phyloP scores from a whole-genome alignment of 2,329 filamentous ascomycete species.

The Claviceps quebecensis region DNA sequence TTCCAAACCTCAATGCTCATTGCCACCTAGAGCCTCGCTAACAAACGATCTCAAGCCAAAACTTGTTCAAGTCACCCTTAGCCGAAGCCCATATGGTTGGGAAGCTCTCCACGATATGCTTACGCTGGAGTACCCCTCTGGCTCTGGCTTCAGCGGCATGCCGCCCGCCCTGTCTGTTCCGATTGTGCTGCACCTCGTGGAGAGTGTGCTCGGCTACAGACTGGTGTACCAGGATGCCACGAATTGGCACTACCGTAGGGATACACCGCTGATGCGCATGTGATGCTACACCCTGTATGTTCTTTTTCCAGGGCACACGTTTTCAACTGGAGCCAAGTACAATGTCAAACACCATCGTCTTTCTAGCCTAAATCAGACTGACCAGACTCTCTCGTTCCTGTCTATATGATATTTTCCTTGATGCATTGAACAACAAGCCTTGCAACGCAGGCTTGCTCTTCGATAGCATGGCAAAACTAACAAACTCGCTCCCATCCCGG shows the following conservation, averaged over 20 bases:
- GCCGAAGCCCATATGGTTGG: constrained; percentile 31
- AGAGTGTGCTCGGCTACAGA: constrained; percentile 32
- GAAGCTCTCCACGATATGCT: constrained; percentile 30
- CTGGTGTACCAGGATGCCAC: constrained; percentile 11
- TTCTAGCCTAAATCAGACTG: too few species aligned
- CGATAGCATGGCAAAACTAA: not conserved
- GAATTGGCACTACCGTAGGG: constrained; percentile 15
- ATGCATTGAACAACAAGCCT: too few species aligned
- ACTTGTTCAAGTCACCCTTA: constrained; percentile 25
- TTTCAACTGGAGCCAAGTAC: too few species aligned
- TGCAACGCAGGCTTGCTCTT: not conserved
- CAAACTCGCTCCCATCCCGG: not conserved
- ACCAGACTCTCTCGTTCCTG: not conserved
- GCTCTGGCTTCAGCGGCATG: constrained; percentile 14
- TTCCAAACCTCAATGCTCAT: too few species aligned
- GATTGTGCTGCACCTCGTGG: constrained; percentile 30
- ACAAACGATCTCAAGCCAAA: constrained; percentile 21
- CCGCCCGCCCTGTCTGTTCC: constrained; percentile 25
- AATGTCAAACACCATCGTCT: too few species aligned
- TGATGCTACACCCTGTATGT: not conserved
- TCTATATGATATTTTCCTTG: not conserved
- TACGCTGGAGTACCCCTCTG: constrained; percentile 20
- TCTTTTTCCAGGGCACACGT: too few species aligned
- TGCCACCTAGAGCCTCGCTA: too few species aligned
- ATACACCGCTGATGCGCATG: constrained; percentile 2